phyloP scores from a whole-genome alignment of 169 alveolate genomes.

The Plasmodium malariae region DNA sequence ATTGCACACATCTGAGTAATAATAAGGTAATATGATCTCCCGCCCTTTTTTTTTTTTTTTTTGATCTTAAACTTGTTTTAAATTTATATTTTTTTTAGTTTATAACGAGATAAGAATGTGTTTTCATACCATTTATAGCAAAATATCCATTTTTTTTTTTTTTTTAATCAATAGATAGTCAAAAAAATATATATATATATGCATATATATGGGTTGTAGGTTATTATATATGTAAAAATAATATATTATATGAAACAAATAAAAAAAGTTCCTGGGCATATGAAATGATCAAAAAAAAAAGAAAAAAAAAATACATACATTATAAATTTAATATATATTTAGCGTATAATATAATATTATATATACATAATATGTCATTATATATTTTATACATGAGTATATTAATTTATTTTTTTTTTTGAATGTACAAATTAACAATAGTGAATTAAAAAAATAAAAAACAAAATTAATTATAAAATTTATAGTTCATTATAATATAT shows the following conservation, averaged over 20 bases:
- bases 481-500: neutral
- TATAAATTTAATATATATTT: neutral
- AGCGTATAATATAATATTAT: neutral
- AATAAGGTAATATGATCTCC: neutral
- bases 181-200: neutral
- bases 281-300: conserved; percentile 22
- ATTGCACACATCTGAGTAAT: conserved; percentile 27
- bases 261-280: conserved; percentile 3
- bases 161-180: neutral
- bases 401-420: neutral
- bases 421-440: neutral
- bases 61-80: neutral
- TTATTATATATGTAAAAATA: neutral
- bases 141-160: neutral
- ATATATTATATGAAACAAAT: neutral
- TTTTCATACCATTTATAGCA: neutral
- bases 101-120: neutral
- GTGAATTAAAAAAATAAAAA: neutral
- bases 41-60: neutral
- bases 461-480: neutral
- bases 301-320: neutral
- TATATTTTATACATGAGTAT: neutral
- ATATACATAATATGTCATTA: neutral
- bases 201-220: conserved; percentile 10
- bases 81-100: neutral